Evolutionary conservation across 768 basidiomycete species (phyloP).

Genomic region (Zangia roseola): DNA sequence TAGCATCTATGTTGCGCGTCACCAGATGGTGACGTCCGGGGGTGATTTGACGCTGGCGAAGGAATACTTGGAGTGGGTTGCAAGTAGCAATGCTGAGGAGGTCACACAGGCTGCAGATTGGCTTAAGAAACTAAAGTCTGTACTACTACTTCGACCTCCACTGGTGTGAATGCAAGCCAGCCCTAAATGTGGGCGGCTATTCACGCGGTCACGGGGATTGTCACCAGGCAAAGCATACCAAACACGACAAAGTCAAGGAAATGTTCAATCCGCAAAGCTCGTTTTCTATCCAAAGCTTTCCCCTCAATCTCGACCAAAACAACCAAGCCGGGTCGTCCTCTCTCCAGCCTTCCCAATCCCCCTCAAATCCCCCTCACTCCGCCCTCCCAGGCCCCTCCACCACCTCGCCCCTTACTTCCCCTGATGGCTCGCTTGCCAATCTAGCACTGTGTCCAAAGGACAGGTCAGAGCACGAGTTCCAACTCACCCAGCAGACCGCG

Average conservation of each 20-base stretch:
- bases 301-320: slow-evolving; percentile 17
- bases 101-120: slow-evolving; percentile 71
- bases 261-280: slow-evolving; percentile 32
- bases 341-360: slow-evolving; percentile 3
- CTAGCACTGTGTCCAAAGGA: slow-evolving; percentile 31
- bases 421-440: slow-evolving; percentile 27
- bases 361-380: slow-evolving; percentile 5
- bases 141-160: slow-evolving; percentile 24
- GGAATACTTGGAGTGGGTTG: slow-evolving; percentile 71
- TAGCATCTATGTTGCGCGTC: slow-evolving; percentile 80
- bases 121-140: slow-evolving; percentile 54
- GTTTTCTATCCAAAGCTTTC: slow-evolving; percentile 29
- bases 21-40: slow-evolving; percentile 61
- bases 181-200: slow-evolving; percentile 32
- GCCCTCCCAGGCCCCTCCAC: slow-evolving; percentile 28
- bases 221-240: slow-evolving; percentile 38
- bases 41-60: slow-evolving; percentile 70
- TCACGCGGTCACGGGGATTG: slow-evolving; percentile 39
- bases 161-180: slow-evolving; percentile 14
- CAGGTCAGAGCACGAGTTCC: slow-evolving; percentile 51
- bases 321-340: slow-evolving; percentile 5
- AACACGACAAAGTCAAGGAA: slow-evolving; percentile 36
- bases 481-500: slow-evolving; percentile 45
- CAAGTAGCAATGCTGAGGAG: slow-evolving; percentile 79
- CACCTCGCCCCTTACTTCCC: slow-evolving; percentile 1